phyloP scores from a whole-genome alignment of 1,139 yeast genomes.

The Candida labiduridarum region DNA sequence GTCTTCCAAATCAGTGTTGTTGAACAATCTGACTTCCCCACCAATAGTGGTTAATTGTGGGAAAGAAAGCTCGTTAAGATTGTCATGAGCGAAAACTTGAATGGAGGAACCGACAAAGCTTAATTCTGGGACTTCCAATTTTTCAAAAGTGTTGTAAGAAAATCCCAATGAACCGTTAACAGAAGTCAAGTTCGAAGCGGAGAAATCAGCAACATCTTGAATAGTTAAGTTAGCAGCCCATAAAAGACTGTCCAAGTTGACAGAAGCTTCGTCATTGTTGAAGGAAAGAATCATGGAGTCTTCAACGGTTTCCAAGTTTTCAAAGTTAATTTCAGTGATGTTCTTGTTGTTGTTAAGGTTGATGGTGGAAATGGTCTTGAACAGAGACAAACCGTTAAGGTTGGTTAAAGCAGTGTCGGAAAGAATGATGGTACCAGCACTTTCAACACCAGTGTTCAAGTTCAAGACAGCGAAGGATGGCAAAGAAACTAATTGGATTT shows the following conservation, averaged over 20 bases:
- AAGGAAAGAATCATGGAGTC: constrained; percentile 44
- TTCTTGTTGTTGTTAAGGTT: constrained; percentile 51
- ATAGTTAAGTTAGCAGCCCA: constrained; percentile 51
- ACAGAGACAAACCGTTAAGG: constrained; percentile 39
- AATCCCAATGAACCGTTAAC: constrained; percentile 47
- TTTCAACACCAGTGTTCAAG: constrained; percentile 40
- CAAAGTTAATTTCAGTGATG: constrained; percentile 39
- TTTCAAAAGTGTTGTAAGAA: constrained; percentile 44
- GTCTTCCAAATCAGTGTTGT: constrained; percentile 44
- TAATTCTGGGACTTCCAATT: constrained; percentile 33
- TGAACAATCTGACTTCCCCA: constrained; percentile 47
- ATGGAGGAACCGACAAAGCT: constrained; percentile 43
- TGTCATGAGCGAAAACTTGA: constrained; percentile 47
- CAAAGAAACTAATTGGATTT: constrained; percentile 42
- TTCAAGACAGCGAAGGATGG: constrained; percentile 45
- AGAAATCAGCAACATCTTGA: constrained; percentile 40
- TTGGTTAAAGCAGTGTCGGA: constrained; percentile 49
- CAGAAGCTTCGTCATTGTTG: constrained; percentile 46
- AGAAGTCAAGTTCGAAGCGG: constrained; percentile 36
- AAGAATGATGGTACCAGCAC: constrained; percentile 36
- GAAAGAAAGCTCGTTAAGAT: constrained; percentile 33
- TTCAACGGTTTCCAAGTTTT: constrained; percentile 35
- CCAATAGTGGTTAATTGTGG: constrained; percentile 37
- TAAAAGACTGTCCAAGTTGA: constrained; percentile 37
- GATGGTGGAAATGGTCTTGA: constrained; percentile 37